Percentiles rank a stretch among this genome's conserved stretches.
These are phyloP conservation scores for Aspergillus tamarii DNA, from an alignment of 2,329 filamentous ascomycete species.

Conservation along the genomic window DNA sequence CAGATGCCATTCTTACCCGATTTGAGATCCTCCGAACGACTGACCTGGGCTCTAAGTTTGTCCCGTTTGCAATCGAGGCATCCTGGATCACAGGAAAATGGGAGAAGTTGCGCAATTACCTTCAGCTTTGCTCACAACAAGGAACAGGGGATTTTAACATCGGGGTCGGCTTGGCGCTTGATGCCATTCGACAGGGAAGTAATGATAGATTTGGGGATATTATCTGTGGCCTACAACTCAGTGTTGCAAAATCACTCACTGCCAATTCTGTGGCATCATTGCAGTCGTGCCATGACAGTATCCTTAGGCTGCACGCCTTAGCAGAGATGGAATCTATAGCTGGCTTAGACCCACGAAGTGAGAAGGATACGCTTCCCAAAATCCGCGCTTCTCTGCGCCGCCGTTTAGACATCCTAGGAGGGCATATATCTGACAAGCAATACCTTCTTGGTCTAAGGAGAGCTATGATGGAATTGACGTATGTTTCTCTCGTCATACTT, in stretches of 20 bases:
- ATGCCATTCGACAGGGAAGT: slow-evolving; percentile 60
- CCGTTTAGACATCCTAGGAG: slow-evolving; percentile 85
- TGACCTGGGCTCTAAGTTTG: slow-evolving; percentile 61
- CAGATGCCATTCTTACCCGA: slow-evolving; percentile 83
- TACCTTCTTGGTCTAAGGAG: slow-evolving; percentile 85
- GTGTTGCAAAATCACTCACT: slow-evolving; percentile 74
- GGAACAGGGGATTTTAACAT: slow-evolving; percentile 75
- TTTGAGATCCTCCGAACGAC: slow-evolving; percentile 72
- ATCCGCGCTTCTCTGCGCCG: slow-evolving; percentile 65
- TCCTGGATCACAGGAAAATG: slow-evolving; percentile 88
- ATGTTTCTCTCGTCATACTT: background rate
- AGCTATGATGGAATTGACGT: slow-evolving; percentile 79
- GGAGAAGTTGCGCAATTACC: slow-evolving; percentile 71
- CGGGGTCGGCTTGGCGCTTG: slow-evolving; percentile 70
- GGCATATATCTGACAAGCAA: slow-evolving; percentile 90
- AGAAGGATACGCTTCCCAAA: slow-evolving; percentile 23
- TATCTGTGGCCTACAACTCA: slow-evolving; percentile 68
- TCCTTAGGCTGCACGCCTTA: slow-evolving; percentile 84
- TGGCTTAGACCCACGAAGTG: slow-evolving; percentile 47
- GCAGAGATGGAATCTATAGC: slow-evolving; percentile 83
- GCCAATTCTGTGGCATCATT: slow-evolving; percentile 77
- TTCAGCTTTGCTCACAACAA: slow-evolving; percentile 43
- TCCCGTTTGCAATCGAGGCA: slow-evolving; percentile 87
- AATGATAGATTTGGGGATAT: slow-evolving; percentile 57
- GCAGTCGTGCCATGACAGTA: slow-evolving; percentile 78